A percentile compares a stretch with the other conserved stretches of the same genome.
These are phyloP conservation scores for Clarireedia sp. DNA, from an alignment of 2,329 filamentous ascomycete genomes.

Conservation along the genomic window DNA sequence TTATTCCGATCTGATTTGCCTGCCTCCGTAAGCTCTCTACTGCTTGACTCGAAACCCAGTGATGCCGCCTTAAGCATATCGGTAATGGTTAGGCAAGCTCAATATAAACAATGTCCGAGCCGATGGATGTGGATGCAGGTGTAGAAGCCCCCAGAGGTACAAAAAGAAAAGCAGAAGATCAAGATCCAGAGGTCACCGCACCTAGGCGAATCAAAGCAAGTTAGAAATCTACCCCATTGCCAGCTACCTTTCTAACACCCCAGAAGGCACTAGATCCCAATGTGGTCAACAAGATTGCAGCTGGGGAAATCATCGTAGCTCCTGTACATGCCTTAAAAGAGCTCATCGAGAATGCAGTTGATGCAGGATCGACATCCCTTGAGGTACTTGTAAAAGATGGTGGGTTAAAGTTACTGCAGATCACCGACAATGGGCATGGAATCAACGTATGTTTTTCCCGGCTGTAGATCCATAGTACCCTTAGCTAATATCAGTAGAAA, in stretches of 20 bases:
- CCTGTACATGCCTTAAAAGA: constrained; percentile 95
- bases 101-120: constrained; percentile 23
- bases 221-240: neutral
- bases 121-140: constrained; percentile 37
- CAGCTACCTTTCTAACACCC: constrained; percentile 19
- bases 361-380: constrained; percentile 87
- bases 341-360: constrained; percentile 91
- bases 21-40: neutral
- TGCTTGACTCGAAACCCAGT: neutral
- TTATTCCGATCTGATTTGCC: neutral
- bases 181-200: constrained; percentile 30
- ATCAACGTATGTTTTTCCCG: constrained; percentile 61
- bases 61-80: no score
- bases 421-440: constrained; percentile 93
- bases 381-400: constrained; percentile 93
- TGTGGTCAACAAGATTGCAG: constrained; percentile 97
- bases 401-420: constrained; percentile 88
- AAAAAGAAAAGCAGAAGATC: constrained; percentile 43
- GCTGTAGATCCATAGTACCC: neutral
- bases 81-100: neutral
- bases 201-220: constrained; percentile 43
- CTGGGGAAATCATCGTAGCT: constrained; percentile 95
- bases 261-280: constrained; percentile 77
- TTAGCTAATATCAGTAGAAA: constrained; percentile 45
- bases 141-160: constrained; percentile 24